phyloP scores from a whole-genome alignment of 176 grass and related monocot species.

The Coix lacrymajobi region DNA sequence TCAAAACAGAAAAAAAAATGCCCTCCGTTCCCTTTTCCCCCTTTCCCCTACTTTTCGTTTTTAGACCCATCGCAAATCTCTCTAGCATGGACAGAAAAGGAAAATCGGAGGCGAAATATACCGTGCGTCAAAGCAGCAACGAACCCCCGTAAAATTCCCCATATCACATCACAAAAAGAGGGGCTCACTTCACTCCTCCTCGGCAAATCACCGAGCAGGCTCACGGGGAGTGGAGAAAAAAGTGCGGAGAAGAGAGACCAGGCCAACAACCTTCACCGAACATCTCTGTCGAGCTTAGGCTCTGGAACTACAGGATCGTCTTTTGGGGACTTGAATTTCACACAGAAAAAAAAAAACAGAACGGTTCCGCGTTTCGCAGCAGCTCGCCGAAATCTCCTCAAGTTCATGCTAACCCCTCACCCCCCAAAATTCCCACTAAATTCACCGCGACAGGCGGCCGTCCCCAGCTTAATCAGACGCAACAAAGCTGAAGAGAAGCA shows the following conservation, averaged over 20 bases:
- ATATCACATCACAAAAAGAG: neutral
- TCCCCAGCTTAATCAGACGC: neutral
- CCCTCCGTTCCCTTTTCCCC: neutral
- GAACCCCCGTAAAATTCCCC: constrained; percentile 11
- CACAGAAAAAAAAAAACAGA: neutral
- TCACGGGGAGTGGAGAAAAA: neutral
- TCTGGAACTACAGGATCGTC: neutral
- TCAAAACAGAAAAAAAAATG: no score
- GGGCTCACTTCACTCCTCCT: neutral
- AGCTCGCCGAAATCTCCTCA: neutral
- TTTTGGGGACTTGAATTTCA: neutral
- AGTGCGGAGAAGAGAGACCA: neutral
- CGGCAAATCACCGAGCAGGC: neutral
- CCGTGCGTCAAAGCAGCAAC: neutral
- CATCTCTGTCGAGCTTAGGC: neutral
- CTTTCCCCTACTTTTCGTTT: neutral
- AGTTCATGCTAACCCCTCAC: neutral
- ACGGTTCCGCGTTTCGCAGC: neutral
- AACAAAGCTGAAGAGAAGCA: neutral
- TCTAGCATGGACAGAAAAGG: neutral
- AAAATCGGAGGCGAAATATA: constrained; percentile 9
- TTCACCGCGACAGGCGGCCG: neutral
- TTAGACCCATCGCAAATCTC: neutral
- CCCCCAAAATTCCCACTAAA: neutral
- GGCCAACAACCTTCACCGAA: constrained; percentile 14